Percentiles rank a stretch among this genome's conserved stretches.
Conservation (phyloP, 2,329 filamentous ascomycete genomes). For the Plectosphaerella sp. region DNA sequence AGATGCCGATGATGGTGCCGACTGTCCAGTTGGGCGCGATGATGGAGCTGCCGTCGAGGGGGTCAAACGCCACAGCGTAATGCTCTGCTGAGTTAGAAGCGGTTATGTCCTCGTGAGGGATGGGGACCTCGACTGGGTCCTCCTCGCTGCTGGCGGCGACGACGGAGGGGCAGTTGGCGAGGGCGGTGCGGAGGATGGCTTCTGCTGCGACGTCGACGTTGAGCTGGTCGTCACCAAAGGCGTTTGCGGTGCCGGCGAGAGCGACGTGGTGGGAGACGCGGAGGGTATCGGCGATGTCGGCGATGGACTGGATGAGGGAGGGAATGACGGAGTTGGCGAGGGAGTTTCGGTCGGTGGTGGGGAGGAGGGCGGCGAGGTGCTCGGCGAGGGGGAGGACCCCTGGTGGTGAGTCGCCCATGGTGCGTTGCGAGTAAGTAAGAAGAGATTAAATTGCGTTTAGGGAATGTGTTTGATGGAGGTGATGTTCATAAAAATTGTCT, state of each 20-base stretch:
- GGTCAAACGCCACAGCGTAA: slow-evolving; percentile 60
- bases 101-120: slow-evolving; percentile 7
- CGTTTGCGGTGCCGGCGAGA: slow-evolving; percentile 45
- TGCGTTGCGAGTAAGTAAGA: neutral
- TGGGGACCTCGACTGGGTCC: slow-evolving; percentile 45
- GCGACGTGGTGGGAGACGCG: slow-evolving; percentile 39
- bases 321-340: slow-evolving; percentile 44
- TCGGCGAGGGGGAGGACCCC: neutral
- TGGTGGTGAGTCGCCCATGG: neutral
- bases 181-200: slow-evolving; percentile 36
- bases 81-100: slow-evolving; percentile 23
- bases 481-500: neutral
- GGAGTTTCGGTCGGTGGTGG: slow-evolving; percentile 15
- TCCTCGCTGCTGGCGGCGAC: slow-evolving; percentile 55
- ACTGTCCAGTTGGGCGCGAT: slow-evolving; percentile 55
- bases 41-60: slow-evolving; percentile 59
- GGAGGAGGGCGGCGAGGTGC: slow-evolving; percentile 17
- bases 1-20: slow-evolving; percentile 56
- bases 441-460: neutral
- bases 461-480: neutral
- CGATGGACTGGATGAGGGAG: slow-evolving; percentile 38
- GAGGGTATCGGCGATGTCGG: slow-evolving; percentile 38
- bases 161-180: slow-evolving; percentile 39
- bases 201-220: slow-evolving; percentile 54
- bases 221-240: slow-evolving; percentile 55